Conservation (phyloP, 78 protist genomes). For the Anaeramoeba flamelloides region DNA sequence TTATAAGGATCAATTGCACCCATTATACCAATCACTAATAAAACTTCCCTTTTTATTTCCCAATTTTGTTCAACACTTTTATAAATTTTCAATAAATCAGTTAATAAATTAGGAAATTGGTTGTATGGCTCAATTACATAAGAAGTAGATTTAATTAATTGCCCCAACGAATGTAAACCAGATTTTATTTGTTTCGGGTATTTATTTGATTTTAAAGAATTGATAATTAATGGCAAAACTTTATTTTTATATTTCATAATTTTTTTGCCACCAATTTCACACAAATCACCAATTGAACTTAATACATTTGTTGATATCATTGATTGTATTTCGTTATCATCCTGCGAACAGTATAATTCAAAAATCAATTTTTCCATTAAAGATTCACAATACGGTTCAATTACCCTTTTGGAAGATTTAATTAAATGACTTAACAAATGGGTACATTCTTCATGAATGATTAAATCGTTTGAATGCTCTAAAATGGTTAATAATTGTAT, state of each 20-base stretch:
- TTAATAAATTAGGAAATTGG: constrained; percentile 53
- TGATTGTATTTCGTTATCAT: neutral
- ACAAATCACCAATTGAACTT: neutral
- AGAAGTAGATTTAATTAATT: constrained; percentile 60
- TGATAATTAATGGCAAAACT: too few species aligned
- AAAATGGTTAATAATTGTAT: neutral
- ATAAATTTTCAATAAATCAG: constrained; percentile 24
- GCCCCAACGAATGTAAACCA: constrained; percentile 67
- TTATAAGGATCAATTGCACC: constrained; percentile 86
- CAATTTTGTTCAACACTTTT: constrained; percentile 9
- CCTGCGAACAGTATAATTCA: neutral
- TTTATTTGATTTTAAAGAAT: too few species aligned
- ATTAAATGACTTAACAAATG: neutral
- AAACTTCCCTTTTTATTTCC: constrained; percentile 39
- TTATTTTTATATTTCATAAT: neutral
- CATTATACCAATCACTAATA: constrained; percentile 74
- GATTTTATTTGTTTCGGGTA: too few species aligned
- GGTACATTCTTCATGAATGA: neutral
- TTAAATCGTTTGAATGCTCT: neutral
- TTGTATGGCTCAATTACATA: constrained; percentile 52
- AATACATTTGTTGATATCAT: neutral
- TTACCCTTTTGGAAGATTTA: neutral
- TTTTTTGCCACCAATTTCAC: neutral
- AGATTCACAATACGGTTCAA: neutral
- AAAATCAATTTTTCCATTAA: neutral